Base-by-base conservation (phyloP, 2,329 filamentous ascomycete species). In the Fusarium abutilonis region DNA sequence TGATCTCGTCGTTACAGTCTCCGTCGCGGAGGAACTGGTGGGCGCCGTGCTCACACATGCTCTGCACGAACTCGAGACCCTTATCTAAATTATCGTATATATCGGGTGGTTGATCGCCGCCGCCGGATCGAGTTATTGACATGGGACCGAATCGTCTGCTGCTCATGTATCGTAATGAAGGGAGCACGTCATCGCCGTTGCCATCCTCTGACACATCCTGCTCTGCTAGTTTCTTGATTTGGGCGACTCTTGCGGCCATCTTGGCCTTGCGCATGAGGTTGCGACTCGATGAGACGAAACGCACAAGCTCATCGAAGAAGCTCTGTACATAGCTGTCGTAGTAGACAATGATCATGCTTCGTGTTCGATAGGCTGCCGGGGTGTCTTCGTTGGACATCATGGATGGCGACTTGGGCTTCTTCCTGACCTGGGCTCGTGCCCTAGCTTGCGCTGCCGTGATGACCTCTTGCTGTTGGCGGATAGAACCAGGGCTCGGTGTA, bases 21-120 rank as follows among this genome's bases (percentile, higher is more conserved):
- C 93, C 93, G 49, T 93, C 90, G 21, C 93, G 87, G n/a, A 97
- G 81, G 60, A 95, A 92, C 70, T 96, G 91, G 72, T 96, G 93
- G 0, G 93, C 93, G 3, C 90, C 93, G 50, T 88, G 88, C 77
- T 97, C 93, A 73, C 91, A 96, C 68, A 93, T 85, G 52, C 83
- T 84, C 74, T 97, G 92, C 6, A 92, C 90, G 63, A 86, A 85
- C 72, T 97, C 93, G 23, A 97, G 80, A 1, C 86, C 85, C 72
- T 89, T 90, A 72, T 97, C 93, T 1, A 93, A 82, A 40, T 86
- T 82, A 64, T 96, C 91, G 71, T 89, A 92, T 1, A 86, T 79
- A 60, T 86, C 85, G 1, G 72, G 54, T 1, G 71, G 50, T 46
- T 71, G 66, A 8, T 72, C 66, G 11, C 62, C 63, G 32, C 60